Conservation (phyloP, 331 rosid species). For the Dryas integrifolia region DNA sequence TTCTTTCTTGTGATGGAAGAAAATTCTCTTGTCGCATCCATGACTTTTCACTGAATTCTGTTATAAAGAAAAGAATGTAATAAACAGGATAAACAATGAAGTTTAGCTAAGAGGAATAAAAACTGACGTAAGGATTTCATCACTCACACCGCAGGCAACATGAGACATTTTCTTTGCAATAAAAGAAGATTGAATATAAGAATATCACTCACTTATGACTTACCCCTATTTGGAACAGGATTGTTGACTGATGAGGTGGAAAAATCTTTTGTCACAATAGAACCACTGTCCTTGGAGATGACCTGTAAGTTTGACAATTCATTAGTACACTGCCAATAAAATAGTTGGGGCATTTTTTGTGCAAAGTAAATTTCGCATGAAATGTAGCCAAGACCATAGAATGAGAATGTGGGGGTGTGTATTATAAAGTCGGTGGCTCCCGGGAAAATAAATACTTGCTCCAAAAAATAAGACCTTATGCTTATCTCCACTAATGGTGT, state of each 20-base stretch:
- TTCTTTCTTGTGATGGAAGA: conserved; percentile 34
- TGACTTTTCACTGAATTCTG: conserved; percentile 40
- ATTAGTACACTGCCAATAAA: not conserved
- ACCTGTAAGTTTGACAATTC: conserved; percentile 45
- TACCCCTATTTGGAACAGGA: conserved; percentile 42
- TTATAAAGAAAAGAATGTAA: conserved; percentile 19
- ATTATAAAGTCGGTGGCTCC: not conserved
- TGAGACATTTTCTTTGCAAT: conserved; percentile 4
- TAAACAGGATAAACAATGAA: conserved; percentile 9
- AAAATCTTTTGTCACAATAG: conserved; percentile 32
- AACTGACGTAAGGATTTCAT: not conserved
- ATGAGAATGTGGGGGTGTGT: not conserved
- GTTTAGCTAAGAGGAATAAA: conserved; percentile 9
- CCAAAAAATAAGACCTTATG: not conserved
- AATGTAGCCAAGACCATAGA: not conserved
- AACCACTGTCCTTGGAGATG: conserved; percentile 61
- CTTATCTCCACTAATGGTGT: not conserved
- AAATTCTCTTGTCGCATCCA: conserved; percentile 20
- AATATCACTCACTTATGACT: conserved; percentile 1
- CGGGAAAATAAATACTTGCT: not conserved
- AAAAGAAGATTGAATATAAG: conserved; percentile 10
- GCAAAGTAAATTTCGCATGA: not conserved
- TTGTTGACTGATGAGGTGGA: conserved; percentile 25
- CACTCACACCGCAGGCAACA: conserved; percentile 8
- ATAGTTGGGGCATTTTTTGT: not conserved